These are phyloP conservation scores for Thelephora ganbajun DNA, from an alignment of 768 basidiomycete species.

Conservation along the genomic window DNA sequence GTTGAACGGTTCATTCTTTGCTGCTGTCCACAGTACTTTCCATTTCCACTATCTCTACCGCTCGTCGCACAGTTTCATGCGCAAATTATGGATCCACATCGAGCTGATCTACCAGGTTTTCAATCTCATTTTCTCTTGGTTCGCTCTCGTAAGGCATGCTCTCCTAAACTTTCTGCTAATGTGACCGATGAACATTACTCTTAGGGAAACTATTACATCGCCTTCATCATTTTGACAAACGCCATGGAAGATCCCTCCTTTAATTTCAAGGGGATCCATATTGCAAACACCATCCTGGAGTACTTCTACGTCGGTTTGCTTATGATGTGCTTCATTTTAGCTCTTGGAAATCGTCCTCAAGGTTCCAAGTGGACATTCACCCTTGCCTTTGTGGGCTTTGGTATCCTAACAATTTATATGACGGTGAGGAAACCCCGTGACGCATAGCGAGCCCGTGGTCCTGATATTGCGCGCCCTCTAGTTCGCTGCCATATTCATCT, in stretches of 20 bases:
- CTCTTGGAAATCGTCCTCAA: conserved; percentile 85
- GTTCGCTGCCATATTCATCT: conserved; percentile 69
- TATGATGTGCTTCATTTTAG: conserved; percentile 75
- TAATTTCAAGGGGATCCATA: conserved; percentile 44
- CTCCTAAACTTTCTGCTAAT: background rate
- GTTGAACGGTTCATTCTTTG: conserved; percentile 98
- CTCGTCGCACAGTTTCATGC: conserved; percentile 63
- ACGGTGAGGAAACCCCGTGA: conserved; percentile 33
- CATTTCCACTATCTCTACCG: conserved; percentile 96
- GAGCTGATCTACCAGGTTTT: conserved; percentile 87
- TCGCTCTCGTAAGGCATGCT: conserved; percentile 43
- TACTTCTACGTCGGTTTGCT: conserved; percentile 85
- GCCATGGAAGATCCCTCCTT: conserved; percentile 59
- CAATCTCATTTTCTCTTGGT: conserved; percentile 90
- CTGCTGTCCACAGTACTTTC: conserved; percentile 79
- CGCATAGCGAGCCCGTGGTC: too few relatives aligned
- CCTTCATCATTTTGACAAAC: conserved; percentile 63
- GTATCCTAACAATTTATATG: conserved; percentile 91
- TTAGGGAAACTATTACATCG: conserved; percentile 85
- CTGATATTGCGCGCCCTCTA: conserved; percentile 14
- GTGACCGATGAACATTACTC: background rate
- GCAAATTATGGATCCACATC: conserved; percentile 91
- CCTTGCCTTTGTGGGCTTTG: conserved; percentile 75
- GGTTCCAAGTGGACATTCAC: conserved; percentile 85
- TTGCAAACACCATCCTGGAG: conserved; percentile 65